Percentiles rank a stretch among this genome's conserved stretches.
Evolutionary conservation across 495 filamentous ascomycete species (phyloP).

Genomic region (Rhypophila decipiens): DNA sequence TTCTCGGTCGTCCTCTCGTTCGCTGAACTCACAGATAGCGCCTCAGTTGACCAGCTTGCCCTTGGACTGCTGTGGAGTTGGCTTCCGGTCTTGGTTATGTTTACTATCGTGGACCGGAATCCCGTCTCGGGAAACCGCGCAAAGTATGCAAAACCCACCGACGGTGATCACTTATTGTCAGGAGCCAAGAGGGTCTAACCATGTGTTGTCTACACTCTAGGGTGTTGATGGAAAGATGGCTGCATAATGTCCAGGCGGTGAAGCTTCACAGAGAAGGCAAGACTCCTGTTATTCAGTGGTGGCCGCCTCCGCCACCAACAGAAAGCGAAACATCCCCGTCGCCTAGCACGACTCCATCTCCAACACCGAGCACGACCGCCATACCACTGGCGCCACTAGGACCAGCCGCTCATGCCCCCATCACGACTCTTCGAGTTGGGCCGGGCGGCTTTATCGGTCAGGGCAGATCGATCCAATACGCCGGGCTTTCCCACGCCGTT

Average conservation of each 20-base stretch:
- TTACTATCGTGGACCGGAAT: constrained; percentile 8
- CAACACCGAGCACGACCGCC: too few relatives aligned
- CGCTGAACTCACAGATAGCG: constrained; percentile 4
- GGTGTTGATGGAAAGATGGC: constrained; percentile 4
- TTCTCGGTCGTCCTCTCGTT: constrained; percentile 7
- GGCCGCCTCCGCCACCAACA: background rate
- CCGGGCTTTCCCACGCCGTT: constrained; percentile 4
- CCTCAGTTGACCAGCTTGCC: background rate
- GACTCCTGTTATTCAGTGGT: background rate
- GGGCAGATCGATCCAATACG: constrained; percentile 5
- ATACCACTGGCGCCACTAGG: too few relatives aligned
- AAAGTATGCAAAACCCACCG: background rate
- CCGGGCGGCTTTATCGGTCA: constrained; percentile 7
- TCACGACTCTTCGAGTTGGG: too few relatives aligned
- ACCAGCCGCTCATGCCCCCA: too few relatives aligned
- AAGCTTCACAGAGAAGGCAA: background rate
- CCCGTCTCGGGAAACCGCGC: constrained; percentile 5
- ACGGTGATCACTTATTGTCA: background rate
- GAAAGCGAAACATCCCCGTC: too few relatives aligned
- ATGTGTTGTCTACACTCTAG: too few relatives aligned
- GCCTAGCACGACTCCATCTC: too few relatives aligned
- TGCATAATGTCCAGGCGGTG: constrained; percentile 7
- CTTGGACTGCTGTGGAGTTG: constrained; percentile 1
- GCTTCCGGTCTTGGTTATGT: constrained; percentile 10
- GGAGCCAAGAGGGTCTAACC: too few relatives aligned